A percentile compares a stretch with the other conserved stretches of the same genome.
Conservation (phyloP, 805 yeast species). For the Starmerella geochares region DNA sequence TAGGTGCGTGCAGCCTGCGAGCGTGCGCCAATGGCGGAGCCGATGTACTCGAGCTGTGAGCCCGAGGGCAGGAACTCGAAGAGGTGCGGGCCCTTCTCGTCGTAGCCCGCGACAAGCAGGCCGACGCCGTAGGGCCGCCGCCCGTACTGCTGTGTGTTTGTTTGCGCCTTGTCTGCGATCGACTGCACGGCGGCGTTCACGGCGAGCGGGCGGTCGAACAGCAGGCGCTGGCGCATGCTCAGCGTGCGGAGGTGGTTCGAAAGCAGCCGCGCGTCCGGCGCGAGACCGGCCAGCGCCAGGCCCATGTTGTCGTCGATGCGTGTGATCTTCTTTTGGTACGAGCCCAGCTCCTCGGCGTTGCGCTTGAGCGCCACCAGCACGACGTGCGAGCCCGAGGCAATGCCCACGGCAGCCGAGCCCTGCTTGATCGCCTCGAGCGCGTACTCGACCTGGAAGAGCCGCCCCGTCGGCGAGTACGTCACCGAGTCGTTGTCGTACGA, state of each 20-base stretch:
- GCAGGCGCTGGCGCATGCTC: conserved; percentile 76
- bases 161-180: conserved; percentile 94
- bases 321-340: conserved; percentile 88
- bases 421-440: conserved; percentile 94
- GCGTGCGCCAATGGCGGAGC: conserved; percentile 95
- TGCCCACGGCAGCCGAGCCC: conserved; percentile 94
- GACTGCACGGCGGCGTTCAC: conserved; percentile 72
- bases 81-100: conserved; percentile 87
- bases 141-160: conserved; percentile 90
- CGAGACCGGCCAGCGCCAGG: conserved; percentile 90
- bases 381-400: conserved; percentile 74
- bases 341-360: conserved; percentile 93
- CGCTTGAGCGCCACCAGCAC: conserved; percentile 91
- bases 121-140: conserved; percentile 99
- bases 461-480: conserved; percentile 91
- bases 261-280: conserved; percentile 94
- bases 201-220: conserved; percentile 75
- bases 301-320: conserved; percentile 91
- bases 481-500: conserved; percentile 98
- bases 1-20: conserved; percentile 98
- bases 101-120: conserved; percentile 76
- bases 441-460: conserved; percentile 79
- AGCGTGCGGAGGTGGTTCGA: conserved; percentile 83
- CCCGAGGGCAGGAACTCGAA: conserved; percentile 96
- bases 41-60: conserved; percentile 77